These are phyloP conservation scores for Sphagnum magellanicum DNA, from an alignment of 228 moss, liverwort and hornwort genomes.

Conservation along the genomic window DNA sequence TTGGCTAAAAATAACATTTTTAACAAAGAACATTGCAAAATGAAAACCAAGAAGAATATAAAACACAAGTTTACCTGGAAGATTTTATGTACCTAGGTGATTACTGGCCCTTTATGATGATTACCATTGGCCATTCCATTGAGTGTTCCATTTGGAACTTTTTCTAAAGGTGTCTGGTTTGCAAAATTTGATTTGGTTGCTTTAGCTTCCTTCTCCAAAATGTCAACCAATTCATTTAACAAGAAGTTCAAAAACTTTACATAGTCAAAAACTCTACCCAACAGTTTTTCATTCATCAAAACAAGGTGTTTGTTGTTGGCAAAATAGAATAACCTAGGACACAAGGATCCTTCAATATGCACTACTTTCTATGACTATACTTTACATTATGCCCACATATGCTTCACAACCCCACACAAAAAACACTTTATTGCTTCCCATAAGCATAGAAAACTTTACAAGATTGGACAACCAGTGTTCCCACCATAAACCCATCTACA, in stretches of 20 bases:
- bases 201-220: slow-evolving; percentile 94
- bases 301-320: too few species aligned
- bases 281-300: too few species aligned
- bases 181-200: slow-evolving; percentile 76
- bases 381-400: too few species aligned
- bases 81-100: slow-evolving; percentile 98
- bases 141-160: slow-evolving; percentile 60
- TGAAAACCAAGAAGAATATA: not conserved
- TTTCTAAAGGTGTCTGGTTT: slow-evolving; percentile 56
- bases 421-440: too few species aligned
- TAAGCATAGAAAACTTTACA: too few species aligned
- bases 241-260: slow-evolving; percentile 98
- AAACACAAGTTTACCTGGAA: slow-evolving; percentile 60
- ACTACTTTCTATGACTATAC: too few species aligned
- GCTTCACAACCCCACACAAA: too few species aligned
- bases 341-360: too few species aligned
- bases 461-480: too few species aligned
- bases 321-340: too few species aligned
- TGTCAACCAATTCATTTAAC: slow-evolving; percentile 96
- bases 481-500: too few species aligned
- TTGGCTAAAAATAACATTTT: not conserved
- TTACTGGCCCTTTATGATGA: slow-evolving; percentile 54
- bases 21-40: not conserved
- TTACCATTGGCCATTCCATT: slow-evolving; percentile 84
- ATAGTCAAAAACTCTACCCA: not conserved